Percentiles rank a stretch among this genome's conserved stretches.
Evolutionary conservation across 768 basidiomycete species (phyloP).

Genomic region (Tricholoma sp.): DNA sequence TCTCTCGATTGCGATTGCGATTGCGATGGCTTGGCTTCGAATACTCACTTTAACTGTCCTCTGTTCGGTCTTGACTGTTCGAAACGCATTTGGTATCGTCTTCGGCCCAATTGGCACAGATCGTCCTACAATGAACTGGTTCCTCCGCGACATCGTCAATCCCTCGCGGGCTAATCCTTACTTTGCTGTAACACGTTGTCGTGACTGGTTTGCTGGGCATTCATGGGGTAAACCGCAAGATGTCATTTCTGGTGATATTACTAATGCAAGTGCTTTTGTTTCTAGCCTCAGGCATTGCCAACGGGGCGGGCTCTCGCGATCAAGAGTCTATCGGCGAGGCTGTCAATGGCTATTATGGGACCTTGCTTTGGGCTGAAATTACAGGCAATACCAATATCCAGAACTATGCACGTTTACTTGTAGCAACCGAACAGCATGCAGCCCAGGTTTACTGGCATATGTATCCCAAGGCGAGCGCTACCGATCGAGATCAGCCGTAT

Average conservation of each 20-base stretch:
- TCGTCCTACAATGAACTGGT: constrained; percentile 21
- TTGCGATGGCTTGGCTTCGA: constrained; percentile 13
- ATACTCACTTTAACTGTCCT: constrained; percentile 3
- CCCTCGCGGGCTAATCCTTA: constrained; percentile 26
- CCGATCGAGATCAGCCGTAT: constrained; percentile 29
- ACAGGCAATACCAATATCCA: constrained; percentile 25
- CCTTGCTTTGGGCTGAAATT: constrained; percentile 27
- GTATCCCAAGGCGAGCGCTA: constrained; percentile 25
- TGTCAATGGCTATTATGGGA: constrained; percentile 31
- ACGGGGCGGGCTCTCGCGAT: constrained; percentile 28
- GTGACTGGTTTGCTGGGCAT: constrained; percentile 33
- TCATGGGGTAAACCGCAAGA: constrained; percentile 25
- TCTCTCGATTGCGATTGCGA: not conserved
- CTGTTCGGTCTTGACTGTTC: constrained; percentile 5
- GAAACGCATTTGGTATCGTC: constrained; percentile 8
- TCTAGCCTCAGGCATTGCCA: constrained; percentile 29
- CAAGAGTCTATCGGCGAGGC: constrained; percentile 31
- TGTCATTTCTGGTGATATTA: not conserved
- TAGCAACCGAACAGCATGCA: constrained; percentile 30
- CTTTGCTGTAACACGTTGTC: constrained; percentile 26
- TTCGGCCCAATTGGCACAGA: constrained; percentile 24
- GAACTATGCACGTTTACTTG: constrained; percentile 27
- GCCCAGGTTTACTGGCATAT: constrained; percentile 32
- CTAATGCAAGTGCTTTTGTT: not conserved
- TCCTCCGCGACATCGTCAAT: constrained; percentile 30